Conservation (phyloP, 2,329 filamentous ascomycete genomes). For the Xylariomycetidae sp. region DNA sequence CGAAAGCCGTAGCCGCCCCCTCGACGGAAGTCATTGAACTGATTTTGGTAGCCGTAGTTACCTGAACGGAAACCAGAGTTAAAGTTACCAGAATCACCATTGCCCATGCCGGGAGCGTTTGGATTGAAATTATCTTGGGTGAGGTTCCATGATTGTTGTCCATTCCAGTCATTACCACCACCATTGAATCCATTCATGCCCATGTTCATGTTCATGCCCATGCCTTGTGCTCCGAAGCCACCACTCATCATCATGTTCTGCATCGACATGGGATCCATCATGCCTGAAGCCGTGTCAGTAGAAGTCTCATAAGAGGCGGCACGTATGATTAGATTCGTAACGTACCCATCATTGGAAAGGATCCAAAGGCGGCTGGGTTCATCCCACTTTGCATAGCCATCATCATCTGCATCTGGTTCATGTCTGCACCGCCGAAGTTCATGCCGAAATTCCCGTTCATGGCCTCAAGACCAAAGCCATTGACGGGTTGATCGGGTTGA, state of each 20-base stretch:
- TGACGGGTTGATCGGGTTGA: constrained; percentile 23
- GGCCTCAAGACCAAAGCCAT: constrained; percentile 29
- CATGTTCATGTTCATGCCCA: constrained; percentile 81
- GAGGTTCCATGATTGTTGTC: constrained; percentile 78
- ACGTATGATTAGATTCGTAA: constrained; percentile 12
- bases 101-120: constrained; percentile 77
- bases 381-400: constrained; percentile 71
- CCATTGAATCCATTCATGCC: constrained; percentile 65
- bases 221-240: constrained; percentile 67
- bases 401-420: constrained; percentile 78
- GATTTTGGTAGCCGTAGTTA: constrained; percentile 74
- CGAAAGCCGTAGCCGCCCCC: constrained; percentile 65
- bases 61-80: constrained; percentile 74
- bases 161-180: constrained; percentile 73
- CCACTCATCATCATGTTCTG: constrained; percentile 76
- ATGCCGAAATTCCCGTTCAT: constrained; percentile 51
- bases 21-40: constrained; percentile 74
- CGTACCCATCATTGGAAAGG: constrained; percentile 84
- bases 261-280: constrained; percentile 81
- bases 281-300: constrained; percentile 50
- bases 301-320: too few relatives aligned
- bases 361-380: constrained; percentile 49
- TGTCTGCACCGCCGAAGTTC: constrained; percentile 60
- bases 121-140: constrained; percentile 86
- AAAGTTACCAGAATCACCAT: constrained; percentile 76